Conservation (phyloP, 306 rosid genomes). For the Sphenostylis stenocarpa region DNA sequence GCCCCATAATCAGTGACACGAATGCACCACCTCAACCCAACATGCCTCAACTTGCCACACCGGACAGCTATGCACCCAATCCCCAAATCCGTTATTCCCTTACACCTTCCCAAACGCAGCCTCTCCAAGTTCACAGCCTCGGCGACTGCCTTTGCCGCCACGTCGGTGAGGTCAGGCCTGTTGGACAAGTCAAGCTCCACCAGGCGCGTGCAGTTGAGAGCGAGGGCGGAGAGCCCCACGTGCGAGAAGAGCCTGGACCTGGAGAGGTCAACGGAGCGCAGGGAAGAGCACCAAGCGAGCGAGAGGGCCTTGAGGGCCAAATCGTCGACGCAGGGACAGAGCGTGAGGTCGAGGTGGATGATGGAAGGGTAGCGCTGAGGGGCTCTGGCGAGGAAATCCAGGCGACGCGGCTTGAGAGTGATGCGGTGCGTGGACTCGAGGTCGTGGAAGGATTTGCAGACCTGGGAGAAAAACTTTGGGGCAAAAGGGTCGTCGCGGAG, state of each 20-base stretch:
- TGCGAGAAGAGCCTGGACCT: slow-evolving; percentile 52
- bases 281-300: slow-evolving; percentile 31
- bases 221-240: slow-evolving; percentile 49
- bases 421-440: slow-evolving; percentile 62
- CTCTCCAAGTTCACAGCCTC: slow-evolving; percentile 69
- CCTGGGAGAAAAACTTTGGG: slow-evolving; percentile 60
- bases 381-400: slow-evolving; percentile 40
- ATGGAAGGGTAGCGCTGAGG: slow-evolving; percentile 49
- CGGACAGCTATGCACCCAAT: slow-evolving; percentile 72
- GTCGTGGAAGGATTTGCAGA: slow-evolving; percentile 56
- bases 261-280: slow-evolving; percentile 55
- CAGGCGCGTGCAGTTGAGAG: slow-evolving; percentile 46
- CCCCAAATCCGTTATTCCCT: slow-evolving; percentile 68
- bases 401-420: slow-evolving; percentile 61
- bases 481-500: slow-evolving; percentile 48
- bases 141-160: slow-evolving; percentile 50
- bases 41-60: slow-evolving; percentile 52
- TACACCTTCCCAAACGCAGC: slow-evolving; percentile 65
- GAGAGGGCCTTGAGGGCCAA: slow-evolving; percentile 37
- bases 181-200: slow-evolving; percentile 67
- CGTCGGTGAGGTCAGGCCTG: slow-evolving; percentile 53
- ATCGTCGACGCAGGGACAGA: slow-evolving; percentile 63
- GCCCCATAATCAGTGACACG: slow-evolving; percentile 67
- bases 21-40: slow-evolving; percentile 68
- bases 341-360: slow-evolving; percentile 54